These are phyloP conservation scores for Nitzschia sp. DNA, from an alignment of 108 stramenopile species.

Conservation along the genomic window DNA sequence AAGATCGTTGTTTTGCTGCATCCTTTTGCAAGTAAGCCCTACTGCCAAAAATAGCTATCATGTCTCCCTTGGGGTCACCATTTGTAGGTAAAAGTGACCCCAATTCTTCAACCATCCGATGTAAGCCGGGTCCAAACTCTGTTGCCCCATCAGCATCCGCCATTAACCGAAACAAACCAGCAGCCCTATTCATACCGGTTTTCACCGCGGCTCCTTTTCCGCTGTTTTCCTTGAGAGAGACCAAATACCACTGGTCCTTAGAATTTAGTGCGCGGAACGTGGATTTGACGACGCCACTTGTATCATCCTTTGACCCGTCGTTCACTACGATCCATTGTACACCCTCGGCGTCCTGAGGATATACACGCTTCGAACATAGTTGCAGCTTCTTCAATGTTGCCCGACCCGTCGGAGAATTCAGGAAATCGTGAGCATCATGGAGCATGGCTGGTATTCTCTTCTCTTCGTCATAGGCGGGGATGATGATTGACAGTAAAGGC, in stretches of 20 bases:
- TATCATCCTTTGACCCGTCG: slow-evolving; percentile 82
- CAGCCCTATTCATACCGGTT: slow-evolving; percentile 64
- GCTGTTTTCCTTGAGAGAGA: slow-evolving; percentile 24
- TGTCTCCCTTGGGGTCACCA: background rate
- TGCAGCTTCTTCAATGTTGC: slow-evolving; percentile 12
- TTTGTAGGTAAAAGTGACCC: background rate
- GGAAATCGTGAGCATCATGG: slow-evolving; percentile 63
- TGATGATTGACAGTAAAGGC: slow-evolving; percentile 71
- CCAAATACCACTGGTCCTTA: slow-evolving; percentile 11
- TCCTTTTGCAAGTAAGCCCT: slow-evolving; percentile 70
- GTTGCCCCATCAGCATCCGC: slow-evolving; percentile 89
- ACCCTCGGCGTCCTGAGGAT: slow-evolving; percentile 2
- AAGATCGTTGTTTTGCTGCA: slow-evolving; percentile 47
- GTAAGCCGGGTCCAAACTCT: slow-evolving; percentile 65
- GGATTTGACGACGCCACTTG: slow-evolving; percentile 39
- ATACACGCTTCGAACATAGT: background rate
- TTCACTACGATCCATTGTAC: slow-evolving; percentile 81
- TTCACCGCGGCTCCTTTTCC: slow-evolving; percentile 70
- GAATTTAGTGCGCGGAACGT: background rate
- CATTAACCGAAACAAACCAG: slow-evolving; percentile 66
- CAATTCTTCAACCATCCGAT: slow-evolving; percentile 46
- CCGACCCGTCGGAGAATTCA: slow-evolving; percentile 31
- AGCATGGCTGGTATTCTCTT: slow-evolving; percentile 88
- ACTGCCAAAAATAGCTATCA: slow-evolving; percentile 67
- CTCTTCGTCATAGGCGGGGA: slow-evolving; percentile 97